Conservation (phyloP, 371 early-diverging fungal genomes). For the Saksenaea oblongispora region DNA sequence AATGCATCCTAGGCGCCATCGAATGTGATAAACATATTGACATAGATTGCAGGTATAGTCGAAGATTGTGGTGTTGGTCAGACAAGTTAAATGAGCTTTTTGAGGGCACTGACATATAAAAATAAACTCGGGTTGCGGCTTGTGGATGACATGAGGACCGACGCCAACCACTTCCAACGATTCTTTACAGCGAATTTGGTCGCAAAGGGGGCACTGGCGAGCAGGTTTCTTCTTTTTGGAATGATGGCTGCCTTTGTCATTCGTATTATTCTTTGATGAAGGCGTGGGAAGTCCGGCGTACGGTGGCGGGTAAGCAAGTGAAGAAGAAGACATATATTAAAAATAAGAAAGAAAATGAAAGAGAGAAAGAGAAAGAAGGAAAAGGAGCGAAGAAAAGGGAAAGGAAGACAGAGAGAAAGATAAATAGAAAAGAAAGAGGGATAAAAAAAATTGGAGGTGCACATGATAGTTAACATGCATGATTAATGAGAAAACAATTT, state of each 20-base stretch:
- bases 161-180: neutral
- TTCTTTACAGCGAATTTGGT: neutral
- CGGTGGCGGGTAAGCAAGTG: conserved; percentile 11
- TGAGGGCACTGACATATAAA: conserved; percentile 18
- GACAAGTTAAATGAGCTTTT: conserved; percentile 29
- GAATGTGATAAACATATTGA: conserved; percentile 23
- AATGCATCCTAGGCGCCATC: conserved; percentile 12
- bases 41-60: conserved; percentile 23
- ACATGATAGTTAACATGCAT: neutral
- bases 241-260: neutral
- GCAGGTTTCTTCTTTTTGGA: conserved; percentile 7
- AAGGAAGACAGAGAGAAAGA: neutral
- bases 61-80: conserved; percentile 6
- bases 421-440: neutral
- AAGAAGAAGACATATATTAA: neutral
- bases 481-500: no score
- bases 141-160: conserved; percentile 17
- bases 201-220: conserved; percentile 9
- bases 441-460: neutral
- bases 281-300: conserved; percentile 6
- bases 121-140: conserved; percentile 9
- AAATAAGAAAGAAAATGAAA: conserved; percentile 8
- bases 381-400: neutral
- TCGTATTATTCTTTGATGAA: neutral
- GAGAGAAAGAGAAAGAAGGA: conserved; percentile 8